Percentiles rank a stretch among this genome's conserved stretches.
phyloP scores from a whole-genome alignment of 2,329 filamentous ascomycete species.

The Harringtonia aguacate region DNA sequence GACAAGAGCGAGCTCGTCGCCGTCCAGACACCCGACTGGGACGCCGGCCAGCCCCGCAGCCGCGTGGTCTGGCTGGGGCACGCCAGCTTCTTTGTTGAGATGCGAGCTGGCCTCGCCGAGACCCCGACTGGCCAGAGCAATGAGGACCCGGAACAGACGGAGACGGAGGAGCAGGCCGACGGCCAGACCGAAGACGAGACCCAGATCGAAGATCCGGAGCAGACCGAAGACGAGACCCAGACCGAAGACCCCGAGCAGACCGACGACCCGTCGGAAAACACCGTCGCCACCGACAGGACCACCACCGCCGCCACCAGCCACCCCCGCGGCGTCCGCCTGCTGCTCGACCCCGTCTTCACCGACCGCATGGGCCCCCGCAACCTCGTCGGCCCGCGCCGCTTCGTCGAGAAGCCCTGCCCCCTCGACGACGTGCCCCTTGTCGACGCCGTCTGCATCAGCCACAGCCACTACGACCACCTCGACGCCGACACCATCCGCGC shows the following conservation, averaged over 20 bases:
- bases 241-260: no score
- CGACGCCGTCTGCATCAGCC: conserved; percentile 39
- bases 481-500: conserved; percentile 31
- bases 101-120: no score
- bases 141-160: background rate
- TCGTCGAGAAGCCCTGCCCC: conserved; percentile 37
- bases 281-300: no score
- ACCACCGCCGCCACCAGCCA: background rate
- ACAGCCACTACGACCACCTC: conserved; percentile 47
- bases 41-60: background rate
- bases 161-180: background rate
- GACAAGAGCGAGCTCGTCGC: conserved; percentile 1
- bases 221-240: no score
- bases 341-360: conserved; percentile 43
- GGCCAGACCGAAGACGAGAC: no score
- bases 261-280: no score
- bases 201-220: no score
- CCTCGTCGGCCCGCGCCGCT: conserved; percentile 34
- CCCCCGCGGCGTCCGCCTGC: conserved; percentile 27
- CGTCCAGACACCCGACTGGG: conserved; percentile 5
- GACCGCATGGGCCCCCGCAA: conserved; percentile 30
- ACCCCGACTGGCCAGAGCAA: no score
- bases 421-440: conserved; percentile 37
- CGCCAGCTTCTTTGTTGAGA: conserved; percentile 86
- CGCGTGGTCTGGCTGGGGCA: conserved; percentile 85